Evolutionary conservation across 768 basidiomycete genomes (phyloP), one percentile per base, ranked within the genome.

Genomic region (Lactifluus pinguis): DNA sequence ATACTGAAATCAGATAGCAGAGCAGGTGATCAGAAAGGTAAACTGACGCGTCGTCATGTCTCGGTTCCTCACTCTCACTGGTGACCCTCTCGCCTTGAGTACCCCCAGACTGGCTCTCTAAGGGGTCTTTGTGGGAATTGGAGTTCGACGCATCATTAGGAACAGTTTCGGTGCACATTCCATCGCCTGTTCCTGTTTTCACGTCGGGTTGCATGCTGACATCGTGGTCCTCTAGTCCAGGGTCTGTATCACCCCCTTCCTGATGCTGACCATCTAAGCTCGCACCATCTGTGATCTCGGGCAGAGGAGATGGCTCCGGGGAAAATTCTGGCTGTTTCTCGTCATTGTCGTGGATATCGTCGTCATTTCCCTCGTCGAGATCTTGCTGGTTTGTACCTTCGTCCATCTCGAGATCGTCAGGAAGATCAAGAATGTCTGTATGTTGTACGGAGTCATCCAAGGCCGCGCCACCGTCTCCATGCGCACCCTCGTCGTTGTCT

Each of bases 401-500:
- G 10, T 74, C 80, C 13, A 95, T 71, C 55, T 92, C 76, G 73
- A 95, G 77, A 63, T 92, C 85, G 38, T 98, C 95, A 0, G 95
- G 95, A 10, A 98, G 79, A 68, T 98, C 89, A 48, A 98, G 79
- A 5, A 84, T 85, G 54, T 95, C 80, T 3, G 86, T 86, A 62
- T 97, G 90, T 25, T 80, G 85, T 49, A 92, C 73, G 61, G 84
- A 77, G 19, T 92, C 83, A 59, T 95, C 86, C 73, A 93, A 79
- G 11, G 87, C 83, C 8, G 82, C 81, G 13, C 85, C 89, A 49
- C 77, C 78, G 2, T 75, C 76, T 57, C 78, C 77, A 8, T 79
- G 79, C 50, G 77, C 77, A 13, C 72, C 66, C 9, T 75, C 72
- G 5, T 78, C 76, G 41, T 77, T 73, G 34, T 77, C 75, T 34